Percentiles rank a stretch among this genome's conserved stretches.
These are phyloP conservation scores for Fusarium verticillioides DNA, from an alignment of 2,329 filamentous ascomycete genomes.

Conservation along the genomic window DNA sequence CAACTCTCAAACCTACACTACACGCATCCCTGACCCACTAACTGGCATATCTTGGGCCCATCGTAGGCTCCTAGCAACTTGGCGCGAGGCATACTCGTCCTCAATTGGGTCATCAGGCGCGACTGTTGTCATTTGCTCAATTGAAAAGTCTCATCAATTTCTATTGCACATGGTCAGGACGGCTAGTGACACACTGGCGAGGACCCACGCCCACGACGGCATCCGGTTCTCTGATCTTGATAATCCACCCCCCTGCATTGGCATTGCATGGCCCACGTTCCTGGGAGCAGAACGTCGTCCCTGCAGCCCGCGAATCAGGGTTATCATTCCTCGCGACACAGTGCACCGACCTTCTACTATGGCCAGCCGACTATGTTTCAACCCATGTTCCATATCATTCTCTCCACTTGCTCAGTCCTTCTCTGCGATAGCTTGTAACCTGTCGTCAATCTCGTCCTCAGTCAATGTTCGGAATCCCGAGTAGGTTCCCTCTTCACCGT, in stretches of 20 bases:
- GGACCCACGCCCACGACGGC: slow-evolving; percentile 31
- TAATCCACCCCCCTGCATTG: slow-evolving; percentile 36
- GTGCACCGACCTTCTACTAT: slow-evolving; percentile 22
- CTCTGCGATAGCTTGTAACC: slow-evolving; percentile 97
- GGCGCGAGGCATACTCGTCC: slow-evolving; percentile 44
- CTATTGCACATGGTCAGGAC: slow-evolving; percentile 45
- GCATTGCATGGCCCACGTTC: slow-evolving; percentile 38
- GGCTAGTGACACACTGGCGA: slow-evolving; percentile 41
- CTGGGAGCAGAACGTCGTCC: slow-evolving; percentile 32
- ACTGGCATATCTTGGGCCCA: slow-evolving; percentile 20
- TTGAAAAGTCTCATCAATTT: slow-evolving; percentile 36
- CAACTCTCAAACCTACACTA: slow-evolving; percentile 26
- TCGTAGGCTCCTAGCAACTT: slow-evolving; percentile 25
- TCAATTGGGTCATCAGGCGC: slow-evolving; percentile 44
- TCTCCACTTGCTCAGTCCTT: slow-evolving; percentile 78
- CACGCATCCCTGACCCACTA: slow-evolving; percentile 25
- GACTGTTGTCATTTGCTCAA: slow-evolving; percentile 37
- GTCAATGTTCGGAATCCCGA: slow-evolving; percentile 87
- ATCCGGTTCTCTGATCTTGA: slow-evolving; percentile 36
- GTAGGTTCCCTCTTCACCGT: slow-evolving; percentile 85
- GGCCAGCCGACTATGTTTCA: slow-evolving; percentile 11
- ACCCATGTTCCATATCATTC: slow-evolving; percentile 34
- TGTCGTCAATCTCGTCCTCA: slow-evolving; percentile 98
- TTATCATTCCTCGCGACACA: slow-evolving; percentile 16
- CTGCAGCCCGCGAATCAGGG: slow-evolving; percentile 36